Evolutionary conservation across 169 alveolate species (phyloP), one percentile per base, ranked within the genome.

Genomic region (Cryptosporidium meleagridis): DNA sequence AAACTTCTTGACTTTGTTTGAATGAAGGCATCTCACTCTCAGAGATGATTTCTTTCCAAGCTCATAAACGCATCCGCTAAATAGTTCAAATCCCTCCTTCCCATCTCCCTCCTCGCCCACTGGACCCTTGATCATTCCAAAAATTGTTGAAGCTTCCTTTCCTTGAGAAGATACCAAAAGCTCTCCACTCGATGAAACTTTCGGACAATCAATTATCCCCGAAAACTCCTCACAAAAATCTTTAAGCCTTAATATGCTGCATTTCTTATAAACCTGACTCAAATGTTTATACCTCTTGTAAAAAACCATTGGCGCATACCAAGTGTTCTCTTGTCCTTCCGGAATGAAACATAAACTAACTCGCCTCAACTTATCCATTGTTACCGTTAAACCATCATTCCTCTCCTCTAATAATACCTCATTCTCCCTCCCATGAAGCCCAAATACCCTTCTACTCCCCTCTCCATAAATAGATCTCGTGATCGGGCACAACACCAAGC

Each of bases 251-350:
- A 33, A 18, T 61, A 80, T 45, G 0, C 89, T 80, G 35, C 89
- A 80, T 41, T 65, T 21, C 59, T 67, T 80, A 26, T 80, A 80
- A 18, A 62, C 35, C 29, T 44, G 41, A 29, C 68, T 62, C 37
- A 80, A 23, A 62, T 41, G 59, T 33, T 80, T 80, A 65, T 80
- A 80, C 35, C 89, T 80, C 65, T 41, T 80, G 26, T 26, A 80
- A 37, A 44, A 80, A 12, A 80, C 75, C 65, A 80, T 80, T 9
- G 89, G 75, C 12, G 89, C 89, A 31, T 80, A 80, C 89, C 89
- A 80, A 14, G 39, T 58, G 26, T 65, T 41, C 16, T 37, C 55
- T 26, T 80, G 89, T 4, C n/a, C 26, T 37, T 59, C 69, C 0
- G 89, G 89, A 37, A 67, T 53, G 26, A 80, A 62, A 48, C 89